Evolutionary conservation across 2,329 filamentous ascomycete genomes (phyloP).

Genomic region (Cladorrhinum sp.): DNA sequence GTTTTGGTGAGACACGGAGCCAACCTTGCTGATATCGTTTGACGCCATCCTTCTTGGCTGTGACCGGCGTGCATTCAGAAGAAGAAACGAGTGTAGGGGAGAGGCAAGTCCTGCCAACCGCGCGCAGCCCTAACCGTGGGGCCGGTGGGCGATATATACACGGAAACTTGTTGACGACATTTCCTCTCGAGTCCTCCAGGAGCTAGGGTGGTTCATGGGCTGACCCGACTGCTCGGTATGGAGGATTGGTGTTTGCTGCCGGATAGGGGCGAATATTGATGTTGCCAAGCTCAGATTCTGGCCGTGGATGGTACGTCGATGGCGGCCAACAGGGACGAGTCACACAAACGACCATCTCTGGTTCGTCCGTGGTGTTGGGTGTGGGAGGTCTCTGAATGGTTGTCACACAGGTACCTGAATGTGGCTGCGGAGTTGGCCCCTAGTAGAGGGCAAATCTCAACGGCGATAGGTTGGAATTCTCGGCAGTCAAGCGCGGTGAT

Average conservation of each 20-base stretch:
- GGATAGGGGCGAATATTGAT: background rate
- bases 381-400: background rate
- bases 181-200: background rate
- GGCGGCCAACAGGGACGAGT: background rate
- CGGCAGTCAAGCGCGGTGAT: background rate
- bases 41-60: slow-evolving; percentile 1
- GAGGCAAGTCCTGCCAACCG: background rate
- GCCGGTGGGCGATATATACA: background rate
- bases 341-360: background rate
- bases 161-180: background rate
- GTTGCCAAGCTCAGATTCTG: background rate
- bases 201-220: background rate
- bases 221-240: background rate
- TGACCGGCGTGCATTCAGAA: background rate
- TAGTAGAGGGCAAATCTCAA: background rate
- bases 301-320: background rate
- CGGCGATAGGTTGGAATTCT: background rate
- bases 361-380: background rate
- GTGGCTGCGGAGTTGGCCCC: background rate
- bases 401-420: background rate
- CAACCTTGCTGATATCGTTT: slow-evolving; percentile 5
- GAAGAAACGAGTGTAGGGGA: background rate
- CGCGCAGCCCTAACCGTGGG: background rate
- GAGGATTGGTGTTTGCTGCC: background rate
- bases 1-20: slow-evolving; percentile 22